Evolutionary conservation across 495 filamentous ascomycete genomes (phyloP).

Genomic region (Eremomyces bilateralis): DNA sequence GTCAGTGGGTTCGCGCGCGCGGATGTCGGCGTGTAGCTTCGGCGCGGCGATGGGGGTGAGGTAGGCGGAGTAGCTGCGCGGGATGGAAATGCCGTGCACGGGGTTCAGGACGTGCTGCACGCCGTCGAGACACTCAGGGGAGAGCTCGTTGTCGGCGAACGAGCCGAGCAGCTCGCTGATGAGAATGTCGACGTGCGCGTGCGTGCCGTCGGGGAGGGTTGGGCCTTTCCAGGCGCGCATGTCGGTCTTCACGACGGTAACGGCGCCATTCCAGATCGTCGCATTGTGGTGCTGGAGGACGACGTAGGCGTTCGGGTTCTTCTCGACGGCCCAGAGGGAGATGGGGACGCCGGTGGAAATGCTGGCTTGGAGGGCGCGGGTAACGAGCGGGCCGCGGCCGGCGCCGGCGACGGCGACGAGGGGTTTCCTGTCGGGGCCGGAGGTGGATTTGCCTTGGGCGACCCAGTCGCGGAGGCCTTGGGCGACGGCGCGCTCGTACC

Average conservation of each 20-base stretch:
- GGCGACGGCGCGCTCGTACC: constrained; percentile 71
- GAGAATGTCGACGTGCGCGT: constrained; percentile 65
- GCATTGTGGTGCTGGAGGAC: constrained; percentile 73
- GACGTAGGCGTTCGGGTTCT: constrained; percentile 95
- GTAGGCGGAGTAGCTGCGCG: constrained; percentile 75
- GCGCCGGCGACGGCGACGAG: constrained; percentile 85
- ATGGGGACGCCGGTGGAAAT: constrained; percentile 52
- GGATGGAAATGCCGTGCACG: constrained; percentile 75
- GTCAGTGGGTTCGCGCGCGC: constrained; percentile 33
- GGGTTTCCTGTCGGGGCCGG: constrained; percentile 39
- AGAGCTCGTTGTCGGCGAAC: constrained; percentile 30
- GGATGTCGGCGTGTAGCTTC: constrained; percentile 61
- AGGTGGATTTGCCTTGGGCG: constrained; percentile 44
- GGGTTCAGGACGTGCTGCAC: constrained; percentile 62
- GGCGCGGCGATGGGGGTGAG: constrained; percentile 81
- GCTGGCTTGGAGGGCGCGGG: constrained; percentile 61
- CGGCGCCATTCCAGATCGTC: constrained; percentile 47
- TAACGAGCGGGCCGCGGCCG: constrained; percentile 77
- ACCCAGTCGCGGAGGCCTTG: constrained; percentile 68
- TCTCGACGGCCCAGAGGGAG: constrained; percentile 81
- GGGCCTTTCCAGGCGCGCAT: constrained; percentile 92
- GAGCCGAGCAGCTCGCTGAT: constrained; percentile 86
- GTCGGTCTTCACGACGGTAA: constrained; percentile 79
- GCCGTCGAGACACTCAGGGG: constrained; percentile 61
- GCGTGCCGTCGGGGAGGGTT: constrained; percentile 13